Conservation (phyloP, 2,329 filamentous ascomycete genomes). For the Cadophora luteo-olivacea region DNA sequence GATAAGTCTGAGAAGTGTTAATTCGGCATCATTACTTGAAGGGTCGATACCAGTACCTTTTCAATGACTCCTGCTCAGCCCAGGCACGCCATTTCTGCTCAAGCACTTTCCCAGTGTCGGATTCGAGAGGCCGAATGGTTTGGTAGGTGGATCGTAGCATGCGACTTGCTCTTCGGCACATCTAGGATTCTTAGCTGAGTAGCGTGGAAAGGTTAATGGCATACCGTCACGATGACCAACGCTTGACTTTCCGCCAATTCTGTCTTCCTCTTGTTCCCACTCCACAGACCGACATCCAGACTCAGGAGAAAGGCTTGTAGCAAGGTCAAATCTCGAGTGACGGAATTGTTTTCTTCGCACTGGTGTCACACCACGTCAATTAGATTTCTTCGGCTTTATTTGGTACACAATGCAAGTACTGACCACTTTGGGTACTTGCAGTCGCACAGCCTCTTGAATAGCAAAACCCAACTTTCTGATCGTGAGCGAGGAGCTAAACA, state of each 20-base stretch:
- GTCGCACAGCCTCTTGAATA: background rate
- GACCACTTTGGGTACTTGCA: background rate
- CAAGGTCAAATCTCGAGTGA: background rate
- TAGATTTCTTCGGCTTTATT: background rate
- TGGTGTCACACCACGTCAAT: background rate
- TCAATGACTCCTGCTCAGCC: background rate
- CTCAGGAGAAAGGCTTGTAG: background rate
- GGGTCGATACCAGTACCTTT: background rate
- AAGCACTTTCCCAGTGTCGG: background rate
- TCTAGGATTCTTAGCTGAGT: background rate
- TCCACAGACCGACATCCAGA: background rate
- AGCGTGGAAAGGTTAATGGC: background rate
- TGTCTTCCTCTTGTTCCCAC: background rate
- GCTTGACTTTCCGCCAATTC: background rate
- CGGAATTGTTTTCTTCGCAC: background rate
- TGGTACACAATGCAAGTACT: background rate
- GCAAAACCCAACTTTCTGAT: background rate
- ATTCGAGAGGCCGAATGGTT: background rate
- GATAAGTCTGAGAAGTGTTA: background rate
- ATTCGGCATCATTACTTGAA: background rate
- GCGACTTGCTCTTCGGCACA: background rate
- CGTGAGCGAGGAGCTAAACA: constrained; percentile 8
- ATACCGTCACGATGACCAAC: background rate
- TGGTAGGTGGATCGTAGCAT: background rate
- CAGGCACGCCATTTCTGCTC: background rate